Evolutionary conservation across 441 rosid species (phyloP), one percentile per base, ranked within the genome.

Genomic region (Kokia cookei): DNA sequence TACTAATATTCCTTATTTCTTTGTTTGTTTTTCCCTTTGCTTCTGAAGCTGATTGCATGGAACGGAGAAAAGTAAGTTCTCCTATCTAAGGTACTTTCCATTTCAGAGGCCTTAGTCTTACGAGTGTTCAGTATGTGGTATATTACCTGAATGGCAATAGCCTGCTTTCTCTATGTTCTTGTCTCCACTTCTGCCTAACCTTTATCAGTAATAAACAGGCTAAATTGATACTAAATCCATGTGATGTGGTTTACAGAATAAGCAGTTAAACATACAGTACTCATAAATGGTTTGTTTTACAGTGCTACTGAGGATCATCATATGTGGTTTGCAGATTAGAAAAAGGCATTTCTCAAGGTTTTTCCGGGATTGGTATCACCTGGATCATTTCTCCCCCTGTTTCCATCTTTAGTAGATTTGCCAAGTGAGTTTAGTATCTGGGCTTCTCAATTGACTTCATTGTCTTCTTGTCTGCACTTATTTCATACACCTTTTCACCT

Each of bases 31-130:
- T 94, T 93, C 60, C 99, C 99, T 4, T 81, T 94, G 91, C 79
- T 93, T 86, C 87, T 93, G 67, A 94, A 94, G 91, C 87, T 94
- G 79, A 90, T 93, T 78, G 97, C 94, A 35, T 93, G 98, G 97
- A 88, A 91, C 48, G 94, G 99, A 83, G 92, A 86, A 77, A 94
- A 87, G 97, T 94, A 87, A 85, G 95, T 80, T 37, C 47, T 63
- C 29, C 19, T 27, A 2, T 61, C 32, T 48, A 57, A 71, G 43
- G 47, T 15, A 62, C 48, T 59, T 57, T 2, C 2, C 13, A 60
- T 53, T 71, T 24, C 48, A 4, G 7, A 48, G n/a, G 35, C 5
- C 43, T 60, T 70, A 68, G 14, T 27, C 43, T 68, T 50, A 19
- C 2, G 24, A 47, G 27, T 68, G 43, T 50, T 27, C 29, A 24